Evolutionary conservation across 805 yeast genomes (phyloP).

Genomic region (Saccharomycopsis synnaedendra): DNA sequence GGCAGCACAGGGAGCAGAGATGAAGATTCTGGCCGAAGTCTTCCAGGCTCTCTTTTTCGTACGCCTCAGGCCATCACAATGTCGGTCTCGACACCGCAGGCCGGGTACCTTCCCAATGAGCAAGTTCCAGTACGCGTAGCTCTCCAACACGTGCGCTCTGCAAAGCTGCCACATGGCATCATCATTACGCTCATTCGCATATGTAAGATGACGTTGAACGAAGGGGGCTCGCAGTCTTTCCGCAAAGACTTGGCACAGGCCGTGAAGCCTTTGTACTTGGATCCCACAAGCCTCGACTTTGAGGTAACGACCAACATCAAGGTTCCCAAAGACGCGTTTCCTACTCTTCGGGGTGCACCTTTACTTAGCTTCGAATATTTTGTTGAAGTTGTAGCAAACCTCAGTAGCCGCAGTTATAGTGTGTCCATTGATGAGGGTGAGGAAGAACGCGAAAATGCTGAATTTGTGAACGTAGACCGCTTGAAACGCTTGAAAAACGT

Average conservation of each 20-base stretch:
- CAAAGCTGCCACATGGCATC: conserved; percentile 61
- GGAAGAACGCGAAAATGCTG: not conserved
- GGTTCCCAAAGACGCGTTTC: conserved; percentile 79
- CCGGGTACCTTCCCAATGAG: conserved; percentile 77
- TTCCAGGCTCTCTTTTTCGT: conserved; percentile 3
- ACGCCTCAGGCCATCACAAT: conserved; percentile 20
- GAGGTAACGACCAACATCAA: conserved; percentile 51
- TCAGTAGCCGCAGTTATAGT: conserved; percentile 45
- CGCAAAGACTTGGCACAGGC: conserved; percentile 77
- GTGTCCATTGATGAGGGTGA: not conserved
- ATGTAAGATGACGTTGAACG: conserved; percentile 40
- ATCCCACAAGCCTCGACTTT: conserved; percentile 46
- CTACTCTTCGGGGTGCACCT: conserved; percentile 64
- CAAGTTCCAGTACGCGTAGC: conserved; percentile 57
- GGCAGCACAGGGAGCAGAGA: not conserved
- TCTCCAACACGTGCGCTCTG: conserved; percentile 58
- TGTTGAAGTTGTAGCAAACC: conserved; percentile 71
- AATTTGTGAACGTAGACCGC: conserved; percentile 67
- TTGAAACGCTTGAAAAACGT: conserved; percentile 68
- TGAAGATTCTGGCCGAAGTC: not conserved
- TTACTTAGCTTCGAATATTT: conserved; percentile 75
- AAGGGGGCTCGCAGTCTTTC: conserved; percentile 48
- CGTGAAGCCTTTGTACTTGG: conserved; percentile 68
- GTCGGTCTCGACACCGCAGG: conserved; percentile 36
- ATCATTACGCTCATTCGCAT: conserved; percentile 73